Base-by-base conservation (phyloP, 768 basidiomycete genomes). In the Tephrocybe sp. region DNA sequence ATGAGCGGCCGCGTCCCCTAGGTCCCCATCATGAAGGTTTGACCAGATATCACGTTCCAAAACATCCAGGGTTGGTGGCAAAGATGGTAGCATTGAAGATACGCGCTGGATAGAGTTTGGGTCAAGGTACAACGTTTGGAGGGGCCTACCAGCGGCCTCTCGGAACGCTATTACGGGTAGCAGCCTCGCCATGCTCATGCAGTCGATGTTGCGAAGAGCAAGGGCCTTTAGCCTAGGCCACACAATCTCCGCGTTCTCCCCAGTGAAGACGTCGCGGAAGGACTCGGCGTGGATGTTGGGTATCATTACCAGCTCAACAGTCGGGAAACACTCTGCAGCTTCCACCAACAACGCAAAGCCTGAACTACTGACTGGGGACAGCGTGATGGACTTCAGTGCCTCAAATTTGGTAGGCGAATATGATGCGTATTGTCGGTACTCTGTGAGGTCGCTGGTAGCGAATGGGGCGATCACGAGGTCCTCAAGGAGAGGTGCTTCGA, bases 1-100 rank as follows among this genome's bases (percentile, higher is more conserved):
- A 36, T 59, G 55, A 17, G 53, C 33, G 28, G 45, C 39, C 34
- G 50, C 46, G 26, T 56, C 48, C 15, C 50, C 43, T n/a, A 52
- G 40, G 26, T 56, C 58, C 3, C 45, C 51, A 26, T 47, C 42
- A 15, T 46, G 45, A 12, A 56, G 42, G 18, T 40, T 41, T 14
- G 48, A 50, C 58, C 58, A 59, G 18, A 54, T 45, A 23, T 59
- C 58, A n/a, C 26, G 30, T 28, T 56, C 58, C 23, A 51, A 34
- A 25, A 56, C 49, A 18, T 41, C 32, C 5, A 59, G 25, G 3
- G 20, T 36, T 20, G n/a, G 48, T 10, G 50, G 36, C 17, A 57
- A 17, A 23, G 40, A 32, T 18, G 44, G 39, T 4, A 47, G 25
- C 54, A 56, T 44, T 8, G 48, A 48, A 26, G 20, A 25, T 12